Base-by-base conservation (phyloP, 2,329 filamentous ascomycete genomes). In the Colletotrichum paranaense region DNA sequence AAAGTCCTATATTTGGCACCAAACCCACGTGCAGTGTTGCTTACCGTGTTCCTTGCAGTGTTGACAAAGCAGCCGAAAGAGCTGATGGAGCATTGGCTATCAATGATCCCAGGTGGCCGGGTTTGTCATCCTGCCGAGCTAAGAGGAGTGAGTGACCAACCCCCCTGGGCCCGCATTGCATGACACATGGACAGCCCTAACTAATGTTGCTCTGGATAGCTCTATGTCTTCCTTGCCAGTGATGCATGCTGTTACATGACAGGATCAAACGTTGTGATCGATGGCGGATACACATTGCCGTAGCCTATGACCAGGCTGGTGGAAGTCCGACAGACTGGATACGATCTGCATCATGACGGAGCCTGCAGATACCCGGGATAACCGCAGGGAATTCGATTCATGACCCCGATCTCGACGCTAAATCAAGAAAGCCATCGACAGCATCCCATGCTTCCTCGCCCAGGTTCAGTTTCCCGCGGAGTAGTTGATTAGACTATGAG, bases 301-400 rank as follows among this genome's bases (percentile, higher is more conserved):
- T 35, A 35, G 28, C 42, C 42, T 22, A 11, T 19, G 16, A 32
- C 60, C 46, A 30, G 49, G 46, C 9, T 22, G 30, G 30, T n/a
- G 62, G 62, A 55, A 63, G 46, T 38, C 62, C 62, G 62, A 38
- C 46, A 49, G n/a, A 22, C 16, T 24, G 46, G 22, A 26, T 63
- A 14, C 9, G 46, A 32, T 26, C 26, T 49, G 42, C 19, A 49
- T 49, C 42, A 49, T 49, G 42, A 49, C 42, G 42, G 60, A 46
- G 49, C 8, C 30, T 63, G 24, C 19, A 55, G 60, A 22, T 24
- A 16, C 12, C 11, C n/a, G 12, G 30, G 14, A 11, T 16, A 38
- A 3, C 4, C 32, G 12, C 14, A 49, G 16, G 19, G 12, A 12
- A 26, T 26, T 11, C 32, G 6, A 26, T 26, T 11, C 32, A 11